These are phyloP conservation scores for Xylaria flabelliformis DNA, from an alignment of 495 filamentous ascomycete species.

Conservation along the genomic window DNA sequence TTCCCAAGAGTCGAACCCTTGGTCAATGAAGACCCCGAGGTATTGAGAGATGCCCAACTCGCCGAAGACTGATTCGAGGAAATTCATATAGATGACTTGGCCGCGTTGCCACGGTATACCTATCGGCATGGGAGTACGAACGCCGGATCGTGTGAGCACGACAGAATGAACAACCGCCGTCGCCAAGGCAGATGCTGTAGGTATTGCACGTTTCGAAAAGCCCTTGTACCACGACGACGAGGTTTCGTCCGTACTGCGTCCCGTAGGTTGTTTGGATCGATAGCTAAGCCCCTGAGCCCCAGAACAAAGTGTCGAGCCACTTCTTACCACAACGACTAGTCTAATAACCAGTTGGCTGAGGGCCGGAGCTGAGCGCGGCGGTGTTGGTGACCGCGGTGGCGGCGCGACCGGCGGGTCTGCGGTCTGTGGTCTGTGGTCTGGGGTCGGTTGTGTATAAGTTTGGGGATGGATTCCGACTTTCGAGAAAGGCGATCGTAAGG, in stretches of 20 bases:
- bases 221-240: no score
- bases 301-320: background rate
- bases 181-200: background rate
- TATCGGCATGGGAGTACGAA: slow-evolving; percentile 33
- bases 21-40: slow-evolving; percentile 68
- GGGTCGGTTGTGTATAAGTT: background rate
- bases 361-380: slow-evolving; percentile 23
- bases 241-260: background rate
- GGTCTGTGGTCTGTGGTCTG: background rate
- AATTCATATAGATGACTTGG: slow-evolving; percentile 44
- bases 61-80: slow-evolving; percentile 64
- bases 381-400: slow-evolving; percentile 32
- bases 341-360: slow-evolving; percentile 40
- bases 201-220: background rate
- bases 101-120: slow-evolving; percentile 37
- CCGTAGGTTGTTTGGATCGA: background rate
- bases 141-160: slow-evolving; percentile 5
- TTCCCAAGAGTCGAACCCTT: slow-evolving; percentile 84
- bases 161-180: background rate
- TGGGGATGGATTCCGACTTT: slow-evolving; percentile 3
- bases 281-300: background rate
- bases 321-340: slow-evolving; percentile 32
- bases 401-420: background rate
- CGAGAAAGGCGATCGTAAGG: background rate
- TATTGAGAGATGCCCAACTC: slow-evolving; percentile 79